Conservation (phyloP, 2,329 filamentous ascomycete species). For the Exophiala phaeomuriformis region DNA sequence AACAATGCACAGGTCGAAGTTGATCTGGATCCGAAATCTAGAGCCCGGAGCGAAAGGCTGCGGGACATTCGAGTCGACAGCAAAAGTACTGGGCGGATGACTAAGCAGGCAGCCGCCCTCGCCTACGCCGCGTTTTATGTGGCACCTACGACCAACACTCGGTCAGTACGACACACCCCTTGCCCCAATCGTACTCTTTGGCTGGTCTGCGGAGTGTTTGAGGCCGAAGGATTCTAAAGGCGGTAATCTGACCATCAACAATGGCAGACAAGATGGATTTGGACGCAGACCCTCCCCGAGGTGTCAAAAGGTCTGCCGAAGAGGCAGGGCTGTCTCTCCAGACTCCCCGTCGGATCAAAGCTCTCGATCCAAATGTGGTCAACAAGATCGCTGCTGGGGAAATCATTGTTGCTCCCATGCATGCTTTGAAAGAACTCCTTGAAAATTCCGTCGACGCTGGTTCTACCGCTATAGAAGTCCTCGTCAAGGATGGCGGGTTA, state of each 20-base stretch:
- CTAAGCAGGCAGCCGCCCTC: too few species aligned
- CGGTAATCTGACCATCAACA: neutral
- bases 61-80: neutral
- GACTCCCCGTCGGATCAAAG: conserved; percentile 53
- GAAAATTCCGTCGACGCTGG: conserved; percentile 98
- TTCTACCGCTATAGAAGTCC: conserved; percentile 78
- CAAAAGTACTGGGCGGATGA: too few species aligned
- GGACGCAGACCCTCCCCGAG: conserved; percentile 34
- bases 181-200: too few species aligned
- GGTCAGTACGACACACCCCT: too few species aligned
- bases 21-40: neutral
- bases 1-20: neutral
- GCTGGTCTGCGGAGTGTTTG: too few species aligned
- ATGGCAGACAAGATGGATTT: conserved; percentile 41
- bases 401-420: conserved; percentile 94
- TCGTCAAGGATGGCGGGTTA: conserved; percentile 90
- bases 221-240: neutral
- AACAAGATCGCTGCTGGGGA: conserved; percentile 98
- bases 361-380: conserved; percentile 83
- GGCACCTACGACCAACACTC: too few species aligned
- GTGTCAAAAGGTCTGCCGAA: conserved; percentile 46
- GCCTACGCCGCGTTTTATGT: too few species aligned
- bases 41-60: neutral
- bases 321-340: conserved; percentile 34
- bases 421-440: conserved; percentile 91